Evolutionary conservation across 768 basidiomycete species (phyloP).

Genomic region (Clathrus columnatus): DNA sequence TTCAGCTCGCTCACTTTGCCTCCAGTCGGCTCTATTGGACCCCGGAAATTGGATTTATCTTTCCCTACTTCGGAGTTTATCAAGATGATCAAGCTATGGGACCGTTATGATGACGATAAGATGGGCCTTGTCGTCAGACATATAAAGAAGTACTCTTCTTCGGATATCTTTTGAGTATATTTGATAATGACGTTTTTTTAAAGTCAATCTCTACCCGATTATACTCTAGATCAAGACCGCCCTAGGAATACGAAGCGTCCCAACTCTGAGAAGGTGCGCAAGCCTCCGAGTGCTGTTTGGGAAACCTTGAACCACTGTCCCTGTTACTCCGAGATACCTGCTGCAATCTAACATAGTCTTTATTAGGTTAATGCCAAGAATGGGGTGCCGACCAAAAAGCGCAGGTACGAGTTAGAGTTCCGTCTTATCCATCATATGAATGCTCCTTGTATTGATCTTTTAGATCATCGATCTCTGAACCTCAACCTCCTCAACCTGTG

Average conservation of each 20-base stretch:
- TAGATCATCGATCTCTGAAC: neutral
- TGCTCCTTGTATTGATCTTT: slow-evolving; percentile 7
- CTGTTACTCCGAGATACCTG: slow-evolving; percentile 4
- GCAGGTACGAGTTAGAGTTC: slow-evolving; percentile 54
- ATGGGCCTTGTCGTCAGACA: slow-evolving; percentile 96
- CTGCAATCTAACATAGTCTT: slow-evolving; percentile 13
- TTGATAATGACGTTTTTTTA: no score
- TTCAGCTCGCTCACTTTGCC: neutral
- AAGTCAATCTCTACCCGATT: slow-evolving; percentile 71
- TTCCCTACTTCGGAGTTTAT: slow-evolving; percentile 95
- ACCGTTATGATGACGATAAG: slow-evolving; percentile 79
- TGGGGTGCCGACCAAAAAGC: slow-evolving; percentile 73
- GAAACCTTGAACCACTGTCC: slow-evolving; percentile 23
- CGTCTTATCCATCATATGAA: neutral
- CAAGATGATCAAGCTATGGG: slow-evolving; percentile 91
- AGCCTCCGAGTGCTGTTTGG: slow-evolving; percentile 6
- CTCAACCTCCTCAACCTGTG: slow-evolving; percentile 32
- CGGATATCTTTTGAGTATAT: slow-evolving; percentile 11
- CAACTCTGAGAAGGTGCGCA: slow-evolving; percentile 50
- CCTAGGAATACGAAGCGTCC: slow-evolving; percentile 66
- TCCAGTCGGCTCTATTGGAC: slow-evolving; percentile 66
- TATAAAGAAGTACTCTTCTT: slow-evolving; percentile 65
- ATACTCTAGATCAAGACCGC: slow-evolving; percentile 75
- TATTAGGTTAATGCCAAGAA: slow-evolving; percentile 55
- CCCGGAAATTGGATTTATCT: slow-evolving; percentile 87